Evolutionary conservation across 345 rosid genomes (phyloP).

Genomic region (Geranium brycei): DNA sequence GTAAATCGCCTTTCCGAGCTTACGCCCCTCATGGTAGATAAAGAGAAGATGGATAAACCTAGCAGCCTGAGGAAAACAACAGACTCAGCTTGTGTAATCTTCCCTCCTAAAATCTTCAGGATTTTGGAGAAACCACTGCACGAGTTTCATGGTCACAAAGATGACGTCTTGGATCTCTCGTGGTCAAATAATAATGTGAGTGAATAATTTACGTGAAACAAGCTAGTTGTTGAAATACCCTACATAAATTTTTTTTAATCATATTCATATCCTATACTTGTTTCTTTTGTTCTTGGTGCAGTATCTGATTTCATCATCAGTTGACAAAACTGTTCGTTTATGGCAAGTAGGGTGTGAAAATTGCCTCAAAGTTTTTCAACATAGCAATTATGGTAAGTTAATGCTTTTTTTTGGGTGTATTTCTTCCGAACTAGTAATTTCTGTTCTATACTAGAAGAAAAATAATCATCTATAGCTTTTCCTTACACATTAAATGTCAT

Average conservation of each 20-base stretch:
- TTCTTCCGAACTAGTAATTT: not conserved
- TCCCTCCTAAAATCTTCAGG: slow-evolving; percentile 72
- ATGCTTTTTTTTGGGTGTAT: not conserved
- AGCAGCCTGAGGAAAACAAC: slow-evolving; percentile 51
- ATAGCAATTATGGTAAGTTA: slow-evolving; percentile 60
- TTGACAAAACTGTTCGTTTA: slow-evolving; percentile 63
- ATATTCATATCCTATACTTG: not conserved
- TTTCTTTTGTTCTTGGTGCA: slow-evolving; percentile 26
- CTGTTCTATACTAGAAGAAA: no score
- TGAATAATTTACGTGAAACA: slow-evolving; percentile 1
- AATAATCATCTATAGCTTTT: not conserved
- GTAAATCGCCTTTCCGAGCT: slow-evolving; percentile 57
- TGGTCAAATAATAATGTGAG: slow-evolving; percentile 78
- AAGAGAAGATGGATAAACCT: slow-evolving; percentile 33
- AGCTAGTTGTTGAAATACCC: not conserved
- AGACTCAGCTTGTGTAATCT: slow-evolving; percentile 67
- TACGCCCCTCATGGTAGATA: slow-evolving; percentile 45
- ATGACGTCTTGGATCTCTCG: slow-evolving; percentile 59
- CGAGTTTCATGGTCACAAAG: slow-evolving; percentile 52
- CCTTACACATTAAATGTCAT: slow-evolving; percentile 4
- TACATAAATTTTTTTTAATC: not conserved
- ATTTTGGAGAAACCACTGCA: slow-evolving; percentile 60
- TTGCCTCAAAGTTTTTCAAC: slow-evolving; percentile 53
- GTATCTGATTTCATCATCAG: slow-evolving; percentile 68
- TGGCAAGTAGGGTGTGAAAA: slow-evolving; percentile 55